Conservation (phyloP, 2,329 filamentous ascomycete genomes). For the Aspergillus novofumigatus region DNA sequence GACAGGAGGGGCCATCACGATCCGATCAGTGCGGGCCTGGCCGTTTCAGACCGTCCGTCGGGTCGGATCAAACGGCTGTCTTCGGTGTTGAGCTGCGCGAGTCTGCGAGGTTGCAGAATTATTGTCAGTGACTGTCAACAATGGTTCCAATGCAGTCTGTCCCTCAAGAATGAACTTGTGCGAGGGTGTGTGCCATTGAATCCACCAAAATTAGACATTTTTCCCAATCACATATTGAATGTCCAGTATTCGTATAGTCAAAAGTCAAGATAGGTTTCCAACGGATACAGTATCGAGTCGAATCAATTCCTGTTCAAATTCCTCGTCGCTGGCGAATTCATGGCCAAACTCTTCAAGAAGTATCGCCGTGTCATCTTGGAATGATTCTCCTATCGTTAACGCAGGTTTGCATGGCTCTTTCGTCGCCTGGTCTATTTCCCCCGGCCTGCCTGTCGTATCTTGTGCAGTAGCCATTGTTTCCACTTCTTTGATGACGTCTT, state of each 20-base stretch:
- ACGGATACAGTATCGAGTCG: slow-evolving; percentile 9
- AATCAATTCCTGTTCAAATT: slow-evolving; percentile 17
- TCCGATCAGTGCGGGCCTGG: slow-evolving; percentile 14
- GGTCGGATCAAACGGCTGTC: slow-evolving; percentile 14
- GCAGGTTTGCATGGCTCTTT: background rate
- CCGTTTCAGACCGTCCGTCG: slow-evolving; percentile 16
- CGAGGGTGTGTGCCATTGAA: background rate
- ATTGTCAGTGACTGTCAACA: background rate
- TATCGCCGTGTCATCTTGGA: slow-evolving; percentile 33
- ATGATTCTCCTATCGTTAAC: slow-evolving; percentile 23
- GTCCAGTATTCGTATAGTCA: background rate
- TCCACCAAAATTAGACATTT: background rate
- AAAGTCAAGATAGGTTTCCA: background rate
- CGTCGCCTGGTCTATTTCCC: background rate
- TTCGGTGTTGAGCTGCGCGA: too few relatives aligned
- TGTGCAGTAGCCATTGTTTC: slow-evolving; percentile 12
- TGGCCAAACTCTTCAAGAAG: slow-evolving; percentile 22
- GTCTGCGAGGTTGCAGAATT: background rate
- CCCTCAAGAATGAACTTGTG: background rate
- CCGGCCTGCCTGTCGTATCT: background rate
- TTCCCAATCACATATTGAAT: background rate
- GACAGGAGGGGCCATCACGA: slow-evolving; percentile 12
- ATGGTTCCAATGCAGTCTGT: background rate
- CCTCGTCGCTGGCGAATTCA: slow-evolving; percentile 17
- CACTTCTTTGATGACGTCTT: slow-evolving; percentile 23